Evolutionary conservation across 2,329 filamentous ascomycete species (phyloP), one percentile per base, ranked within the genome.

Genomic region (Conoideocrella luteorostrata): DNA sequence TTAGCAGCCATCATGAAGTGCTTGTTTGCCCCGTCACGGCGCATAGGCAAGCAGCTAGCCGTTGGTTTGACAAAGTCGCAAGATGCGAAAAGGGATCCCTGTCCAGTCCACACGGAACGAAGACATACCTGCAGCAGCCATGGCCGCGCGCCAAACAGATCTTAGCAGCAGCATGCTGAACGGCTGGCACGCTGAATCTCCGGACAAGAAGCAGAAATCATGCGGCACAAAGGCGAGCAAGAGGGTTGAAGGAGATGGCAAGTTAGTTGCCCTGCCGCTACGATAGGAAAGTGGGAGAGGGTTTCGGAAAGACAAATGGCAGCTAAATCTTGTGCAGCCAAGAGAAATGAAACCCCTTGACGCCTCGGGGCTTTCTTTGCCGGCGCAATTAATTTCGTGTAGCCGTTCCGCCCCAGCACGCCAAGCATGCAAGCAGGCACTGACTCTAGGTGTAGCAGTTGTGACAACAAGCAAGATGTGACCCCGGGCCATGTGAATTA

Each of bases 131-230:
- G 54, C 50, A 37, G 46, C 50, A 46, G 56, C 53, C 42, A 58
- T 46, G 51, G 50, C 57, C 17, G 52, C 48, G 44, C 52, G 59
- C 56, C 58, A 56, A 18, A 61, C 39, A 39, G 50, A 59, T 46
- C 47, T 48, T 47, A 54, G 49, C 50, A 54, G 49, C 50, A 63
- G 52, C 60, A 63, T 63, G 33, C 43, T 23, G 38, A 32, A 26
- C 21, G 12, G 24, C n/a, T 12, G 20, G 24, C 12, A 18, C 39
- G 23, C 23, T 21, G n/a, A 26, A 7, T 9, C 29, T 17, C 23
- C 11, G n/a, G 21, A 18, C 36, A 30, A 10, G 10, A 20, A 26
- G 20, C 23, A 15, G 11, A n/a, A 24, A 35, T 5, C 15, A 29
- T 17, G 29, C 24, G 7, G 17, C 9, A 21, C 5, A 18, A 9